These are phyloP conservation scores for Pestalotiopsis sp. DNA, from an alignment of 2,329 filamentous ascomycete species.

Conservation along the genomic window DNA sequence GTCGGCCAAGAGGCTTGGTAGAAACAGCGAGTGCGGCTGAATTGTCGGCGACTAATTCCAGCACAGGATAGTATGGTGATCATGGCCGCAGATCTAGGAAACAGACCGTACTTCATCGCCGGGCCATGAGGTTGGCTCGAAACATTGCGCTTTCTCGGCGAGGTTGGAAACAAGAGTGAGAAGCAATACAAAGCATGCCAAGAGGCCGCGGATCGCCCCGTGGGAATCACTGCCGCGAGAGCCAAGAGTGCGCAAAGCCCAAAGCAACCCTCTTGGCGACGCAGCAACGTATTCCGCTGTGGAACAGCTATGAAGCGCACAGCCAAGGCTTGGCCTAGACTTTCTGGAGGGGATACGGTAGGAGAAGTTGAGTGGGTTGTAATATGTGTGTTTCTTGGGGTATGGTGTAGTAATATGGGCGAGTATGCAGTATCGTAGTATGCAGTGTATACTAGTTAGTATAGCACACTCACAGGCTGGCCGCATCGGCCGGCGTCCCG, in stretches of 20 bases:
- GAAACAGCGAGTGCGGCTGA: not conserved
- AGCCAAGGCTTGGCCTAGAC: not conserved
- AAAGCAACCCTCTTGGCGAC: conserved; percentile 1
- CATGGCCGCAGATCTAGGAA: not conserved
- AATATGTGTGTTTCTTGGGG: not conserved
- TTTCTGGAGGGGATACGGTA: not conserved
- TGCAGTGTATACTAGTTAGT: not conserved
- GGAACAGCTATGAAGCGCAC: not conserved
- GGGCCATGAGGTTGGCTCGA: not conserved
- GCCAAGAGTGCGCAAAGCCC: not conserved
- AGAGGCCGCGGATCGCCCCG: conserved; percentile 4
- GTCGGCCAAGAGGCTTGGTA: conserved; percentile 3
- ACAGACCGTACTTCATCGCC: not conserved
- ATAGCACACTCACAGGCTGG: not conserved
- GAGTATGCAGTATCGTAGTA: not conserved
- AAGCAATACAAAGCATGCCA: conserved; percentile 5
- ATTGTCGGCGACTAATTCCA: not conserved
- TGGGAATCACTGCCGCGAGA: not conserved
- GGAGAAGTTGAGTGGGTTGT: not conserved
- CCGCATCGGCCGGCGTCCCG: not conserved
- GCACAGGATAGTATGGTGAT: not conserved
- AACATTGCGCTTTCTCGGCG: not conserved
- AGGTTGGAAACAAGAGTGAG: not conserved
- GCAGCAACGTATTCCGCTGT: not conserved
- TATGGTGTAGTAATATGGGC: not conserved